Percentiles rank a stretch among this genome's conserved stretches.
Conservation (phyloP, 2,329 filamentous ascomycete species). For the Beauveria australis region DNA sequence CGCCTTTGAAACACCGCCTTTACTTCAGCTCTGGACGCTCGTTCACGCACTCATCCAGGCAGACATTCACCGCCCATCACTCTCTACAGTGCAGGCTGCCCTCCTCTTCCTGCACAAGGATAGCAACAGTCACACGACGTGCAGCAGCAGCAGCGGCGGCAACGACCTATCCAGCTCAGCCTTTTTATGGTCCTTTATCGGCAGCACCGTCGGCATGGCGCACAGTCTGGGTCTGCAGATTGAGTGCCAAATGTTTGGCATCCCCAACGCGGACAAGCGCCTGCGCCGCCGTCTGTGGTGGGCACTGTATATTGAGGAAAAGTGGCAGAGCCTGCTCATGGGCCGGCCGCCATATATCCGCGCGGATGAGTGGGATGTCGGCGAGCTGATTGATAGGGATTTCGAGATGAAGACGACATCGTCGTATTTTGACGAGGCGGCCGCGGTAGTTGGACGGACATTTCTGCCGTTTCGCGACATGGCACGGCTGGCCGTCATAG, state of each 20-base stretch:
- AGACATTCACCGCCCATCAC: constrained; percentile 3
- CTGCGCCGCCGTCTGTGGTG: constrained; percentile 30
- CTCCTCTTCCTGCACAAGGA: constrained; percentile 13
- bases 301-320: constrained; percentile 31
- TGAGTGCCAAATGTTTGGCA: constrained; percentile 28
- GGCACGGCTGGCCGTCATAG: constrained; percentile 10
- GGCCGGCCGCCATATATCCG: constrained; percentile 28
- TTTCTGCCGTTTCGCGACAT: constrained; percentile 12
- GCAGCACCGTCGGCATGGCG: constrained; percentile 25
- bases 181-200: constrained; percentile 29
- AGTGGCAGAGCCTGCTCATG: constrained; percentile 27
- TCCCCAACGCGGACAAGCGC: constrained; percentile 29
- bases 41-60: constrained; percentile 9
- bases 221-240: constrained; percentile 27
- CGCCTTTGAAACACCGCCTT: constrained; percentile 1
- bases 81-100: constrained; percentile 9
- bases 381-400: constrained; percentile 8
- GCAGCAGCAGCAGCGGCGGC: background rate
- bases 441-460: background rate
- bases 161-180: constrained; percentile 21
- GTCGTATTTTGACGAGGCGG: constrained; percentile 8
- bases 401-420: constrained; percentile 4
- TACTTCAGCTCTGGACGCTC: constrained; percentile 9
- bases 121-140: background rate
- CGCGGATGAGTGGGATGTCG: constrained; percentile 23